Evolutionary conservation across 768 basidiomycete genomes (phyloP).

Genomic region (Candolleomyces efflorescens): DNA sequence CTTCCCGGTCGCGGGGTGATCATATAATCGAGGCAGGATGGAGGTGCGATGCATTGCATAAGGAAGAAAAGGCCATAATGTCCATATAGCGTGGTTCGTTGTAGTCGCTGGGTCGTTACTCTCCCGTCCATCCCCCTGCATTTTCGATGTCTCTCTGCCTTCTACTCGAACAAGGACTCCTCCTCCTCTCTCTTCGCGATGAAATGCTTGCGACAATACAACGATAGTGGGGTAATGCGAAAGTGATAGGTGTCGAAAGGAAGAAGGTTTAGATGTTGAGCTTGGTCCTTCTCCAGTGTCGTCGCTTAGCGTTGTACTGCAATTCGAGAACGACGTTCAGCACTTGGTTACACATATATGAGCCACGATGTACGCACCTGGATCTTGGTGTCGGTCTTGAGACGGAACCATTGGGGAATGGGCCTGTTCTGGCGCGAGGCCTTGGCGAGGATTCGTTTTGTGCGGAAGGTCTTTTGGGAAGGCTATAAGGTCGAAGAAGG

Average conservation of each 20-base stretch:
- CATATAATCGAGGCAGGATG: not conserved
- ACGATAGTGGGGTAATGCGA: not conserved
- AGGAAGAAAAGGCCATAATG: conserved; percentile 3
- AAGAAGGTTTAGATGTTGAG: conserved; percentile 74
- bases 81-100: conserved; percentile 1
- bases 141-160: not conserved
- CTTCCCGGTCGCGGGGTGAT: too few species aligned
- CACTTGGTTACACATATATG: not conserved
- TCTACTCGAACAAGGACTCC: not conserved
- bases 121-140: not conserved
- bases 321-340: conserved; percentile 4
- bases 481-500: conserved; percentile 51
- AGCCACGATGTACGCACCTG: conserved; percentile 48
- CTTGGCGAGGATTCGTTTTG: conserved; percentile 97
- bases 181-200: not conserved
- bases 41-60: conserved; percentile 1
- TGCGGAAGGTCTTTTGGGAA: conserved; percentile 98
- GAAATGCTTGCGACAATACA: not conserved
- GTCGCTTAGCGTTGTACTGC: conserved; percentile 92
- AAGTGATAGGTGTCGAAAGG: not conserved
- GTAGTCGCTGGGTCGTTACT: not conserved
- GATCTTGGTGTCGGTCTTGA: conserved; percentile 94
- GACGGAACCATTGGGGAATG: conserved; percentile 99
- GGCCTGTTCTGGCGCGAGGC: conserved; percentile 95
- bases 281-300: conserved; percentile 99